phyloP scores from a whole-genome alignment of 2,329 filamentous ascomycete species.

The Thielaviopsis euricoi region DNA sequence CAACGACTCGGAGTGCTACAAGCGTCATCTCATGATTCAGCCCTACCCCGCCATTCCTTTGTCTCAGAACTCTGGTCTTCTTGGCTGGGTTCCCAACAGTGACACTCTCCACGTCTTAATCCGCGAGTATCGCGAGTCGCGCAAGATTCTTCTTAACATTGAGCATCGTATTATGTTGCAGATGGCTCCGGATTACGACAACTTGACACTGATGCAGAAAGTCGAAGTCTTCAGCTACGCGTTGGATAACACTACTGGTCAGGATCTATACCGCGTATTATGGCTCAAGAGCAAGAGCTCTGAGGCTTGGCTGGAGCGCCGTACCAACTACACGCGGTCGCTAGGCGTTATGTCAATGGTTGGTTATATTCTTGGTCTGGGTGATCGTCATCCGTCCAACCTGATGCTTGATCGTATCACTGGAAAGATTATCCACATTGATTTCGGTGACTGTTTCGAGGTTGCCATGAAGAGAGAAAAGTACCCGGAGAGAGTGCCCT shows the following conservation, averaged over 20 bases:
- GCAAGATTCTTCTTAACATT: conserved; percentile 96
- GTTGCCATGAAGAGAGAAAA: conserved; percentile 99
- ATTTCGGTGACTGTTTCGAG: conserved; percentile 99
- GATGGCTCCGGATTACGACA: conserved; percentile 98
- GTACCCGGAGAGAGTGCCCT: conserved; percentile 92
- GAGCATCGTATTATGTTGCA: conserved; percentile 99
- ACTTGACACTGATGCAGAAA: conserved; percentile 98
- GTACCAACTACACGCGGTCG: conserved; percentile 97
- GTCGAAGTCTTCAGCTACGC: conserved; percentile 99
- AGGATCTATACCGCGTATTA: conserved; percentile 91
- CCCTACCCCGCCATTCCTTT: conserved; percentile 92
- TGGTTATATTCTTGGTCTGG: conserved; percentile 94
- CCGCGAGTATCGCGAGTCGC: conserved; percentile 88
- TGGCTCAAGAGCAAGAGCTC: conserved; percentile 99
- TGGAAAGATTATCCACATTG: conserved; percentile 94
- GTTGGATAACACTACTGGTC: conserved; percentile 95
- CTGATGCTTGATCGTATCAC: conserved; percentile 92
- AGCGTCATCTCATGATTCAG: conserved; percentile 91
- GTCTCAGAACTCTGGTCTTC: conserved; percentile 85
- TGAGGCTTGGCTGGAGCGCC: conserved; percentile 89
- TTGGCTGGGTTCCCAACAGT: conserved; percentile 95
- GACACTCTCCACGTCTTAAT: conserved; percentile 95
- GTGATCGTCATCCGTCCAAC: conserved; percentile 94
- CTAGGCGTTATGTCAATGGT: conserved; percentile 99
- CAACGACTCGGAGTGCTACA: conserved; percentile 91